Base-by-base conservation (phyloP, 2,329 filamentous ascomycete genomes). In the Trichoderma hamatum region DNA sequence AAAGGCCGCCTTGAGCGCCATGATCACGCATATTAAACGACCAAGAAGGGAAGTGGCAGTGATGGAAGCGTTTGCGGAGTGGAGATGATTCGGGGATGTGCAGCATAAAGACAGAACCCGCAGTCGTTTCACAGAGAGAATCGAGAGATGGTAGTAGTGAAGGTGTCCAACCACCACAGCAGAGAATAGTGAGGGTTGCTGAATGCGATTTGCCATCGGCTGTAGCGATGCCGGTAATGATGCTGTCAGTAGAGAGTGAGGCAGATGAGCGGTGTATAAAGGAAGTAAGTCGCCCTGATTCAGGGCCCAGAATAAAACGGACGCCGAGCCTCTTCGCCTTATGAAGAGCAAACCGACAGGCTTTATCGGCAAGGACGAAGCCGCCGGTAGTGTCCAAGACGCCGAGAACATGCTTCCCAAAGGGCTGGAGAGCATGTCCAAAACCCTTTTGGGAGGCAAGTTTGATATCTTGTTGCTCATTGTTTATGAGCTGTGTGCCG, bases 311-410 rank as follows among this genome's bases (percentile, higher is more conserved):
- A 3, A 84, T 69, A 51, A 83, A 80, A 49, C 78, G 77, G 1
- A 82, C 84, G 0, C 84, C 83, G 2, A 79, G 73, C 3, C 63
- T 71, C 16, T 73, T 73, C 0, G 82, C 82, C 30, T 83, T 80
- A 72, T 84, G 77, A 0, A 84, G 77, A 0, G 81, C 83, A 63
- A 80, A 82, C 0, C 75, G 75, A 67, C 84, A 86, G 0, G 82
- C 82, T 67, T 82, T 83, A 67, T 84, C 81, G 0, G 84, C 84
- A 19, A 79, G 72, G 2, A 79, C 79, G 30, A 82, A 78, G 3
- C 84, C 84, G 16, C 82, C 84, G 0, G 78, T 82, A 1, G 78
- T 80, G 63, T 86, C 84, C 0, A 85, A 75, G 0, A 84, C 77
- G 0, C 81, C 84, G 4, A 78, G 70, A n/a, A 49, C 36, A 32